Base-by-base conservation (phyloP, 2,329 filamentous ascomycete species). In the Pyrenophora graminea region DNA sequence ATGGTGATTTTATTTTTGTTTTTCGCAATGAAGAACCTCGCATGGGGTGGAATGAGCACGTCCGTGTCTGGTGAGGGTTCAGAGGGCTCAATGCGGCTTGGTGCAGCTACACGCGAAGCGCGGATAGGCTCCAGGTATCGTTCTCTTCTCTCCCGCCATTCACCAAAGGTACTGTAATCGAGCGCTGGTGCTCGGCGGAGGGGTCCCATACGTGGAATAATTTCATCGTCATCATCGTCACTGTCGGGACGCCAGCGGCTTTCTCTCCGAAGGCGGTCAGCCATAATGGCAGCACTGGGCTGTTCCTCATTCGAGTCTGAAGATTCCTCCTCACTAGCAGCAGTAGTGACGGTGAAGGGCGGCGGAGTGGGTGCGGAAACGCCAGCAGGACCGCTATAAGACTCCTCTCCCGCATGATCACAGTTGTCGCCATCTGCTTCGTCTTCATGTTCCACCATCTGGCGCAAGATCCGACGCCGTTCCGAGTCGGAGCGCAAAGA, bases 1-100 rank as follows among this genome's bases (percentile, higher is more conserved):
- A 97, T 88, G 12, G 87, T 91, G 62, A 94, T 93, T 73, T 88
- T 91, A 76, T 85, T 90, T 76, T 91, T 92, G 63, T 88, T 84
- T 70, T 86, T 84, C 65, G 89, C 86, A 48, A 97, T 95, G 67
- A 87, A 88, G 74, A 97, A 97, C 23, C 85, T 84, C 2, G 91
- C 90, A 71, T 91, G 85, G 0, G 90, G 90, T 30, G 80, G 80
- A 73, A 92, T 80, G 4, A 90, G 75, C 36, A 48, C 50, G 8
- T 62, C 60, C 13, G 48, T 46, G 19, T 64, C 63, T 6, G 56
- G 51, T 10, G 17, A 21, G n/a, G 55, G 52, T 6, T 67, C 60
- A 9, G 58, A 63, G 8, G 64, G 53, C 34, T 69, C 66, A 23
- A 75, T 72, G 1, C 67, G 67, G 48, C 73, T 74, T 2, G 72